Conservation (phyloP, 805 yeast species). For the Candida railenensis region DNA sequence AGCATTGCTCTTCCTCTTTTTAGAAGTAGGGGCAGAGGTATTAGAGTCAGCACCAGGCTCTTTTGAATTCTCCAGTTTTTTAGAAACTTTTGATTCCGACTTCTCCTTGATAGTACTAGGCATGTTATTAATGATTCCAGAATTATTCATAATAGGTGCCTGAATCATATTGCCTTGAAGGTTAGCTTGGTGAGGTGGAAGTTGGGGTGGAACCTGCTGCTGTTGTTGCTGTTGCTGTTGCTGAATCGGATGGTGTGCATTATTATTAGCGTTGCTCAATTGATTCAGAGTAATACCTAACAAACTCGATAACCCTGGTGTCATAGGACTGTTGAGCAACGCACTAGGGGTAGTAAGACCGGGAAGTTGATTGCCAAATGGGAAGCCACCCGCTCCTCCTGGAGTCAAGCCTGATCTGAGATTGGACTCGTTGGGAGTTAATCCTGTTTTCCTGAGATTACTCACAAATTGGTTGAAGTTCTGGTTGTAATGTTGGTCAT, state of each 20-base stretch:
- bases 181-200: slow-evolving; percentile 6
- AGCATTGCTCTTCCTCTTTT: neutral
- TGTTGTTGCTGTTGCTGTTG: slow-evolving; percentile 12
- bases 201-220: slow-evolving; percentile 10
- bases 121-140: slow-evolving; percentile 1
- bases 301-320: slow-evolving; percentile 47
- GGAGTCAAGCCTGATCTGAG: slow-evolving; percentile 74
- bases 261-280: slow-evolving; percentile 6
- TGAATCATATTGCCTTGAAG: slow-evolving; percentile 3
- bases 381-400: slow-evolving; percentile 40
- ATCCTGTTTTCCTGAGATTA: slow-evolving; percentile 49
- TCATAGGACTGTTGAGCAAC: slow-evolving; percentile 42
- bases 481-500: slow-evolving; percentile 8
- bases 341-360: slow-evolving; percentile 41
- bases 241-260: slow-evolving; percentile 7
- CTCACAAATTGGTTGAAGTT: slow-evolving; percentile 26
- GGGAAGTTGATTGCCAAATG: slow-evolving; percentile 34
- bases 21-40: neutral
- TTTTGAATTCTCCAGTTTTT: slow-evolving; percentile 7
- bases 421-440: slow-evolving; percentile 76
- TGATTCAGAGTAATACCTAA: slow-evolving; percentile 25
- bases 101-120: slow-evolving; percentile 1
- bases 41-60: neutral
- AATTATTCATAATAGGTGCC: neutral
- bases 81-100: neutral